phyloP scores from a whole-genome alignment of 139 green algal species.

The Edaphochlamys debaryana region DNA sequence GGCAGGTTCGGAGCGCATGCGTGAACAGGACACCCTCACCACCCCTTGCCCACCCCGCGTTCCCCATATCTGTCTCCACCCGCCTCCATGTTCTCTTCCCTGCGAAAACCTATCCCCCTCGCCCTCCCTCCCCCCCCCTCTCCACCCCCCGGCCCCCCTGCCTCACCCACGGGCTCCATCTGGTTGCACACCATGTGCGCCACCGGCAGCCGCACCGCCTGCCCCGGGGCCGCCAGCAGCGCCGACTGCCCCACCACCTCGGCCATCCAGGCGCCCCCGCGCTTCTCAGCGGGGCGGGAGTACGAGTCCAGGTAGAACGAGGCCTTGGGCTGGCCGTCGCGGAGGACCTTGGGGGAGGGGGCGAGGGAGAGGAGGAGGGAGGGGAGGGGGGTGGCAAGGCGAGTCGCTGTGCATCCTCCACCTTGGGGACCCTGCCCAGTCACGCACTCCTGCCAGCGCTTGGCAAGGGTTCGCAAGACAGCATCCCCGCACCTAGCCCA shows the following conservation, averaged over 20 bases:
- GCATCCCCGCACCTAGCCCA: too few relatives aligned
- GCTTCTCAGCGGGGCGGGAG: conserved; percentile 93
- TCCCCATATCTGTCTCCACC: too few relatives aligned
- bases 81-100: too few relatives aligned
- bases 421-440: too few relatives aligned
- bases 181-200: conserved; percentile 98
- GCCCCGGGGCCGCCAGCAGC: conserved; percentile 60
- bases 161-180: conserved; percentile 85
- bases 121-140: too few relatives aligned
- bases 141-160: too few relatives aligned
- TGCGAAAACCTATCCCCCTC: too few relatives aligned
- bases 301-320: conserved; percentile 98
- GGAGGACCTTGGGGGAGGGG: conserved; percentile 1
- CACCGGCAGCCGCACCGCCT: conserved; percentile 85
- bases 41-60: too few relatives aligned
- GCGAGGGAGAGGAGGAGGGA: background rate
- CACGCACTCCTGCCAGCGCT: too few relatives aligned
- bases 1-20: too few relatives aligned
- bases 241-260: conserved; percentile 78
- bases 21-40: too few relatives aligned
- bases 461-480: too few relatives aligned
- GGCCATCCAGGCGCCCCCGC: conserved; percentile 96
- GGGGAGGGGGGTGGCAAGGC: background rate
- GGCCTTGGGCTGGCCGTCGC: conserved; percentile 56
- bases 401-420: background rate